phyloP scores from a whole-genome alignment of 257 asterid species.

The Fraxinus excelsior region DNA sequence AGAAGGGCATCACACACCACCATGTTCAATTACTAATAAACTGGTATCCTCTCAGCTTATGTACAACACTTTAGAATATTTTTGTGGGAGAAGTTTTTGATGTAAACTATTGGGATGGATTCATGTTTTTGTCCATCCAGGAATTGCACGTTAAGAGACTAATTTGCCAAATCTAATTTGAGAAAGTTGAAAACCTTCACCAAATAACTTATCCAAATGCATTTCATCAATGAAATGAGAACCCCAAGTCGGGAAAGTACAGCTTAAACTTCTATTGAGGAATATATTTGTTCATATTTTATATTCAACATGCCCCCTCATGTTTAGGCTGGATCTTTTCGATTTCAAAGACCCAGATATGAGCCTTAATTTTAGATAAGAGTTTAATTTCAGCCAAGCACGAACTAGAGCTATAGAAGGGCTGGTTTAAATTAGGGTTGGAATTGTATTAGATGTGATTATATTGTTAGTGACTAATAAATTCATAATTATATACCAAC shows the following conservation, averaged over 20 bases:
- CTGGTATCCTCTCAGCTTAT: not conserved
- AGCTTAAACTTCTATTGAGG: not conserved
- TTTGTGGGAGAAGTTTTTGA: not conserved
- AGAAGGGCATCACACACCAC: not conserved
- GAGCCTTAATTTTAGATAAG: not conserved
- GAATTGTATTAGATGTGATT: not conserved
- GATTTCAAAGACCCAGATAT: not conserved
- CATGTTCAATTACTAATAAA: not conserved
- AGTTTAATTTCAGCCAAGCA: not conserved
- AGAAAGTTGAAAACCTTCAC: not conserved
- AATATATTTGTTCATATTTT: not conserved
- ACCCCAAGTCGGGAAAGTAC: not conserved
- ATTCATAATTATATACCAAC: not conserved
- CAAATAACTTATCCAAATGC: not conserved
- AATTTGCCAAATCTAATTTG: not conserved
- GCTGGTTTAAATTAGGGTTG: not conserved
- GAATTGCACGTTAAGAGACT: not conserved
- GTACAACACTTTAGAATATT: not conserved
- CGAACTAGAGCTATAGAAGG: not conserved
- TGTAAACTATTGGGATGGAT: not conserved
- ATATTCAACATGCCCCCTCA: not conserved
- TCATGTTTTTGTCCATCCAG: not conserved
- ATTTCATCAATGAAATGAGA: not conserved
- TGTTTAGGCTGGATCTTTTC: not conserved
- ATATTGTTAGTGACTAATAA: no score